A percentile compares a stretch with the other conserved stretches of the same genome.
phyloP scores from a whole-genome alignment of 306 rosid genomes.

The Corylus heterophylla region DNA sequence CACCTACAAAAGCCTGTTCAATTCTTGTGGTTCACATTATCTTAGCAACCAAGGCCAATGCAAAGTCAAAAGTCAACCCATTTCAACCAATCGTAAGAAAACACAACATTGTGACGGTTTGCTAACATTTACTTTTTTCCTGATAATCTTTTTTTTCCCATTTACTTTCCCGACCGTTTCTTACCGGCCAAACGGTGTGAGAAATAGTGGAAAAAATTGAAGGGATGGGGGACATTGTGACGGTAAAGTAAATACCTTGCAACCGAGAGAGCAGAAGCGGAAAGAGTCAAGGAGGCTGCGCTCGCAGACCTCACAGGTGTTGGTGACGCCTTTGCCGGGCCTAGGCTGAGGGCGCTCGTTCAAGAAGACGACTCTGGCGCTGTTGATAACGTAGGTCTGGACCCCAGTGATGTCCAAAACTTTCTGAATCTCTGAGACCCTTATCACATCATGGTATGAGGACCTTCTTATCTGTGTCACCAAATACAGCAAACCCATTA shows the following conservation, averaged over 20 bases:
- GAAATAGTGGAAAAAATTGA: background rate
- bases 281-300: constrained; percentile 95
- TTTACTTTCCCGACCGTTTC: background rate
- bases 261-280: constrained; percentile 95
- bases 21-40: no score
- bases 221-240: constrained; percentile 6
- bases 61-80: constrained; percentile 39
- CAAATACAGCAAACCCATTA: constrained; percentile 7
- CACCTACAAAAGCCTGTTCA: no score
- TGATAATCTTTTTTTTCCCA: background rate
- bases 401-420: constrained; percentile 87
- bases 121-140: background rate
- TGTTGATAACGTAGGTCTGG: constrained; percentile 96
- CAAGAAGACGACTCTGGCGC: constrained; percentile 94
- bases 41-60: no score
- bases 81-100: background rate
- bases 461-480: constrained; percentile 88
- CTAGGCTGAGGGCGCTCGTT: constrained; percentile 97
- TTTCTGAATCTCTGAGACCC: constrained; percentile 95
- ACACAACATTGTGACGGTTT: no score
- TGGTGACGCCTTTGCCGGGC: constrained; percentile 98
- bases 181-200: constrained; percentile 17
- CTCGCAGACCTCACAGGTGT: constrained; percentile 97
- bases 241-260: constrained; percentile 63
- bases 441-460: constrained; percentile 92